Evolutionary conservation across 495 filamentous ascomycete species (phyloP), one percentile per base, ranked within the genome.

Genomic region (Cercophora sp.): DNA sequence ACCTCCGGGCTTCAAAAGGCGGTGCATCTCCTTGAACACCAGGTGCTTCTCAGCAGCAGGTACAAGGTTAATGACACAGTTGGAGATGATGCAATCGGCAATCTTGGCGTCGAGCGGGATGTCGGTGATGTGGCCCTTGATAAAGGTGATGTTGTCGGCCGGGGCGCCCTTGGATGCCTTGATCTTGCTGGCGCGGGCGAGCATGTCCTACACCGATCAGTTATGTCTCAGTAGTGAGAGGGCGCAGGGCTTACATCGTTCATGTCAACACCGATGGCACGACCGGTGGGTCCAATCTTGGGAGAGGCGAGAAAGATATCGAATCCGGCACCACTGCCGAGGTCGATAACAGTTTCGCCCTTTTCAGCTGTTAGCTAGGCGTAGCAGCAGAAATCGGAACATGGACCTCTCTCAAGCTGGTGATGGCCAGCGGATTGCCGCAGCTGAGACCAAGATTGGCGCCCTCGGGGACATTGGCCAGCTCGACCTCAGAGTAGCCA

Each of bases 371-470:
- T 9, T 0, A 5, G 25, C 20, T 0, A 25, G 18, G 15, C 1
- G 2, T 4, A n/a, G 32, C 11, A 42, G 19, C 15, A n/a, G 22
- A 11, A 35, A n/a, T n/a, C 2, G 1, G 15, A 5, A 2, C 1
- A 63, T 59, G 34, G 43, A 78, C 81, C 50, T 77, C 71, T 47
- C 66, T 62, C 5, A 87, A 40, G 41, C 68, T 78, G 13, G 83
- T 77, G 4, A 79, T 61, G 16, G 73, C 79, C 0, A 85, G 48
- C 0, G 84, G 84, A 45, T 87, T 86, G 4, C 85, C 84, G 56
- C 84, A 87, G 65, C 81, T 81, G 0, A 85, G 58, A n/a, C 84
- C 84, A 2, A 86, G 67, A 51, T 86, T 86, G 27, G 85, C 67
- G 18, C 70, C 76, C 31, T 74, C 58, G n/a, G 84, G 82, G 32